Evolutionary conservation across 768 basidiomycete genomes (phyloP), one percentile per base, ranked within the genome.

Genomic region (Boletus vermiculosoides): DNA sequence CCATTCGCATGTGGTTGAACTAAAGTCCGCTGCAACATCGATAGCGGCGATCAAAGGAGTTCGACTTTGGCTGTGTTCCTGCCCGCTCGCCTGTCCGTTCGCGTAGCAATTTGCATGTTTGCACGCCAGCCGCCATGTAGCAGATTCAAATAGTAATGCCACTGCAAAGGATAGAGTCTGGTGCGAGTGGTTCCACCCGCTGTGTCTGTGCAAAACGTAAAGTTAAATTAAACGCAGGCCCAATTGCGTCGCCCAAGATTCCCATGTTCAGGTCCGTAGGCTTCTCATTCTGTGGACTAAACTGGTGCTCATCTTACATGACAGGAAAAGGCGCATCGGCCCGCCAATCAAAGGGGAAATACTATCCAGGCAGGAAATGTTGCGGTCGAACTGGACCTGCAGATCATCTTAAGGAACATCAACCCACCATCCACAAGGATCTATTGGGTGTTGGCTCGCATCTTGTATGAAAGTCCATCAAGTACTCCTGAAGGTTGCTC

Each of bases 311-410:
- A 30, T 11, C 11, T 20, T 16, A 16, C 71, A 78, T 47, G 85
- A 88, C 70, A 85, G 78, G 72, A 81, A 78, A 63, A 72, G 77
- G 63, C 81, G 83, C 22, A 80, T 81, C 49, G 88, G 87, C 15
- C 70, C 84, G 51, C 80, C 84, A 1, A 67, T 78, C 45, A 73
- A 77, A 41, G 88, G 85, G 36, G 86, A 88, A 68, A 64, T 80
- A 3, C 67, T 90, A 48, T 83, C 86, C 12, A 76, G 78, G 58
- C 75, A 84, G 66, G 88, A 92, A 72, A 77, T 80, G 69, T 20
- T 46, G 11, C 18, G 16, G 30, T n/a, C 11, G 13, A 31, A 20
- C 20, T 31, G 45, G 30, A n/a, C 45, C 28, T 20, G 11, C 12
- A 12, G 18, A 30, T 11, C 28, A 45, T 16, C 45, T 30, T 7